Conservation (phyloP, 1,284 basidiomycete species). For the Ceratobasidium sp. region DNA sequence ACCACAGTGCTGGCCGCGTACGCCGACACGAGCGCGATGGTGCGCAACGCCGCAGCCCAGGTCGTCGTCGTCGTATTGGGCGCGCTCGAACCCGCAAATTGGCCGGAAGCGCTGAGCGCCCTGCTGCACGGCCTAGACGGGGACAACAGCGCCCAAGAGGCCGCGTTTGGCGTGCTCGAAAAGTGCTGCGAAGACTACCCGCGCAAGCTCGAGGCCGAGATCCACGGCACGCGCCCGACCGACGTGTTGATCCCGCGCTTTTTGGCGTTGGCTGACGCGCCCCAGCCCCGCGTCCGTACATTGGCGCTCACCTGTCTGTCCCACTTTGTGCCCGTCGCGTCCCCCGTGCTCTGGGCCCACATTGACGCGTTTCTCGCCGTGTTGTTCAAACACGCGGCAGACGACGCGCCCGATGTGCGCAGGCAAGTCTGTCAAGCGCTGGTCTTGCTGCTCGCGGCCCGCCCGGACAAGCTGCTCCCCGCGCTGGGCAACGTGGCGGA, state of each 20-base stretch:
- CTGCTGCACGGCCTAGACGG: conserved; percentile 81
- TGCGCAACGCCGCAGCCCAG: conserved; percentile 92
- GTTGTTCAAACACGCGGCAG: conserved; percentile 94
- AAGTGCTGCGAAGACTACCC: conserved; percentile 99
- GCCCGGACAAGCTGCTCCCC: conserved; percentile 96
- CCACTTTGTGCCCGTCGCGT: conserved; percentile 89
- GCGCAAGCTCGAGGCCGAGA: conserved; percentile 93
- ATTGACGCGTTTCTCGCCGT: conserved; percentile 94
- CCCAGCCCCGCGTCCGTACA: conserved; percentile 88
- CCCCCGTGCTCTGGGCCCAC: conserved; percentile 87
- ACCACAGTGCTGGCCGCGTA: conserved; percentile 85
- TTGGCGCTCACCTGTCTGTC: conserved; percentile 95
- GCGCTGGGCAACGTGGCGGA: conserved; percentile 97
- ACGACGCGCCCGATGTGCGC: conserved; percentile 92
- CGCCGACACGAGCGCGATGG: conserved; percentile 82
- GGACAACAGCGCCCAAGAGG: conserved; percentile 64
- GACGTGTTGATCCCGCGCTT: conserved; percentile 98
- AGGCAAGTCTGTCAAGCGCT: conserved; percentile 97
- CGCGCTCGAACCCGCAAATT: conserved; percentile 87
- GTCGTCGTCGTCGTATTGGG: conserved; percentile 91
- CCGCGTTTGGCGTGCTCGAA: conserved; percentile 93
- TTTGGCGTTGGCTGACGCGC: conserved; percentile 86
- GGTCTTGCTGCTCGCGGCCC: conserved; percentile 90
- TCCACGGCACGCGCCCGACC: conserved; percentile 87
- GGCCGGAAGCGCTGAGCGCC: conserved; percentile 91